Percentiles rank a stretch among this genome's conserved stretches.
phyloP scores from a whole-genome alignment of 2,329 filamentous ascomycete species.

The Zymoseptoria tritici region DNA sequence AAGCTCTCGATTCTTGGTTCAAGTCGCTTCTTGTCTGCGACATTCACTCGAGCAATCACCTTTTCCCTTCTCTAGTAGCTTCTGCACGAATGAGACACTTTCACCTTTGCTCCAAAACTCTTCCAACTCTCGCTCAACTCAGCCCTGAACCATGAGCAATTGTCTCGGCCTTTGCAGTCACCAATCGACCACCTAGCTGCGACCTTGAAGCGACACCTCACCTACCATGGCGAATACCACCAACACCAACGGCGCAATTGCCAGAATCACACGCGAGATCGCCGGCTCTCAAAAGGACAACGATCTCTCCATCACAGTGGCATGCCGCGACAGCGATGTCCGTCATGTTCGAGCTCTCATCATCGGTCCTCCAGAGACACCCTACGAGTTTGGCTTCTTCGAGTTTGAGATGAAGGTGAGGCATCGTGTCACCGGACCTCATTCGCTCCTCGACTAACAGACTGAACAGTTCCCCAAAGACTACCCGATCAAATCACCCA shows the following conservation, averaged over 20 bases:
- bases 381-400: conserved; percentile 93
- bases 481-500: conserved; percentile 64
- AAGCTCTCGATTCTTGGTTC: background rate
- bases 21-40: background rate
- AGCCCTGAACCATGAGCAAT: background rate
- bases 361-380: conserved; percentile 81
- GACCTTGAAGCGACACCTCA: background rate
- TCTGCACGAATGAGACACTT: background rate
- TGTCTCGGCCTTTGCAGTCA: background rate
- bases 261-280: conserved; percentile 58
- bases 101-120: background rate
- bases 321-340: conserved; percentile 80
- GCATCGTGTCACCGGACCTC: background rate
- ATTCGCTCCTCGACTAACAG: background rate
- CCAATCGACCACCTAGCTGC: background rate
- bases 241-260: conserved; percentile 25
- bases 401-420: conserved; percentile 52
- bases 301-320: conserved; percentile 82
- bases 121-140: background rate
- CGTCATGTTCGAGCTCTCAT: conserved; percentile 81
- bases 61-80: background rate
- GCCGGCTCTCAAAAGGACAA: conserved; percentile 74
- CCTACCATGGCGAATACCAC: conserved; percentile 16
- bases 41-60: background rate
- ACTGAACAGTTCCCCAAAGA: conserved; percentile 46